phyloP scores from a whole-genome alignment of 768 basidiomycete species.

The Termitomyces sp. region DNA sequence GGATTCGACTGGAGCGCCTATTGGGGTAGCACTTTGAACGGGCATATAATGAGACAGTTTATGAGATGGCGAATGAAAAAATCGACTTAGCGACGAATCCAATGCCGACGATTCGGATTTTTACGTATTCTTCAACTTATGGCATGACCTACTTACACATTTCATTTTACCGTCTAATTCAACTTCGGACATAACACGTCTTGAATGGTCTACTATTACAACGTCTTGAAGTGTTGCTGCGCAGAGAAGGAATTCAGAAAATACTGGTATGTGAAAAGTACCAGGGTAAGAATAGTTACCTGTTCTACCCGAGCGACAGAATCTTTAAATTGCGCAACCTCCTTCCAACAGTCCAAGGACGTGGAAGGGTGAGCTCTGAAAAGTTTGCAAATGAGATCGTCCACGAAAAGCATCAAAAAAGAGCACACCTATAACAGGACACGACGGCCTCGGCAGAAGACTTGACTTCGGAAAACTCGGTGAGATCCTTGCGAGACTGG shows the following conservation, averaged over 20 bases:
- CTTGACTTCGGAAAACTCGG: conserved; percentile 54
- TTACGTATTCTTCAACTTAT: not conserved
- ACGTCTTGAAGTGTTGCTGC: conserved; percentile 63
- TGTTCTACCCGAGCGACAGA: conserved; percentile 68
- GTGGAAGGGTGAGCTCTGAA: conserved; percentile 44
- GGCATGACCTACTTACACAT: conserved; percentile 5
- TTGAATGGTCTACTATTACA: conserved; percentile 30
- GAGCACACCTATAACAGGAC: conserved; percentile 69
- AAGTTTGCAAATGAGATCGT: conserved; percentile 16
- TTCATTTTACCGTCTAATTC: not conserved
- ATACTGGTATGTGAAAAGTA: not conserved
- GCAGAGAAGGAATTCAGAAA: not conserved
- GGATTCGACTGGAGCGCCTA: conserved; percentile 13
- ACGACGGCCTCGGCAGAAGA: conserved; percentile 55
- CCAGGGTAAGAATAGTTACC: conserved; percentile 30
- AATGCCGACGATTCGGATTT: not conserved
- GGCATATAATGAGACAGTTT: conserved; percentile 2
- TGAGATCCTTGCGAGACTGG: conserved; percentile 50
- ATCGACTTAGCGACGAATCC: conserved; percentile 4
- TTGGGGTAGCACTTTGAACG: conserved; percentile 19
- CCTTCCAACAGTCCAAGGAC: conserved; percentile 71
- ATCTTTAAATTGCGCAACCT: conserved; percentile 66
- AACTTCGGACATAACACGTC: conserved; percentile 1
- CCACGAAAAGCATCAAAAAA: not conserved
- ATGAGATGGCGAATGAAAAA: not conserved